Evolutionary conservation across 352 stramenopile genomes (phyloP), one percentile per base, ranked within the genome.

Genomic region (Phytophthora pluvialis): DNA sequence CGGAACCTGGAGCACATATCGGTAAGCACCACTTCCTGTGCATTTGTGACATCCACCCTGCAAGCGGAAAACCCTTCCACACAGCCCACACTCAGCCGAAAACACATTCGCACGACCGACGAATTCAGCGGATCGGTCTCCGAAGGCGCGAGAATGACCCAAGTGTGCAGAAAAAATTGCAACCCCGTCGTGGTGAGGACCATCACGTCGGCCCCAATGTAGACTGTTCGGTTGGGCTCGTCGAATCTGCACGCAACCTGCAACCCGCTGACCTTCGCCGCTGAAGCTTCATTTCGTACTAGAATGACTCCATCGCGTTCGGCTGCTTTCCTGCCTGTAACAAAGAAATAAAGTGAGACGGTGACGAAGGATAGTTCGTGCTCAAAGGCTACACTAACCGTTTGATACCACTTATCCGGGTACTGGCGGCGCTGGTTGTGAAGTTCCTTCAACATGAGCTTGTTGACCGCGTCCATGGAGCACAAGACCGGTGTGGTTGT

Each of bases 321-420:
- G 31, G 3, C 18, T 47, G 40, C 0, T 38, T 52, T 6, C 18
- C 53, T 25, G 42, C 9, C 42, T 53, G 15, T 5, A 39, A 18
- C 53, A 52, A 4, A 29, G 13, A 3, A 15, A 47, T 16, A 16
- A 38, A 5, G 21, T 21, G 21, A 1, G 21, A 21, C 21, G 21
- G 21, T 21, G 21, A 21, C 21, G 21, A 21, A 21, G 21, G 21
- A 21, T 21, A 21, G 21, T 21, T 21, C 21, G 21, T 21, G 21
- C 21, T 21, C 21, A 21, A 21, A 21, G 13, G 40, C 7, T 21
- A 18, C 16, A 56, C 50, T 35, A 38, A 48, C 50, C 9, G 49
- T 38, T 35, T 57, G 35, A 18, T 47, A 47, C 49, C 39, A 61
- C 15, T 61, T 61, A 40, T 52, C 53, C 33, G 53, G 53, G 18